A percentile compares a stretch with the other conserved stretches of the same genome.
Conservation (phyloP, 2,329 filamentous ascomycete species). For the Westerdykella aurantiaca region DNA sequence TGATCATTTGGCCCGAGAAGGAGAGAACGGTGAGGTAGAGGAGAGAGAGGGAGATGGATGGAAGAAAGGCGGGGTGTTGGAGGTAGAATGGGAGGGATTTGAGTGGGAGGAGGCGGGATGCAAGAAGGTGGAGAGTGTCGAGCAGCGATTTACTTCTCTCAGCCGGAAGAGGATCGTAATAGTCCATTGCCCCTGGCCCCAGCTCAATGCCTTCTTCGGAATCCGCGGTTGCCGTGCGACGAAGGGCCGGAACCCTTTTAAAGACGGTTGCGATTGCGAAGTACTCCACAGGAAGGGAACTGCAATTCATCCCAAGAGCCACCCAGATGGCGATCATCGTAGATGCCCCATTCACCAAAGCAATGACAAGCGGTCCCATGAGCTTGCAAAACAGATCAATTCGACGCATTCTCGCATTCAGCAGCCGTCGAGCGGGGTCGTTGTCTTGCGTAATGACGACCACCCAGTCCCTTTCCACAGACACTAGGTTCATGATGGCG, state of each 20-base stretch:
- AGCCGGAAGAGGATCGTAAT: constrained; percentile 3
- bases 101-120: not conserved
- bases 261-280: constrained; percentile 46
- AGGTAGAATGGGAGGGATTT: constrained; percentile 41
- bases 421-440: constrained; percentile 26
- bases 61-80: constrained; percentile 52
- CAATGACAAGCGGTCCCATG: constrained; percentile 48
- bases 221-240: not conserved
- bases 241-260: constrained; percentile 27
- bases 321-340: constrained; percentile 45
- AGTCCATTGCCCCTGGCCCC: too few relatives aligned
- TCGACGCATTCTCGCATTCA: constrained; percentile 56
- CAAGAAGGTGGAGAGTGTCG: constrained; percentile 14
- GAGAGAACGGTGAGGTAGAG: constrained; percentile 52
- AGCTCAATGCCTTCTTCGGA: too few relatives aligned
- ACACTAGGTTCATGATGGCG: constrained; percentile 59
- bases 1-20: constrained; percentile 55
- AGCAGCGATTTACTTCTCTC: not conserved
- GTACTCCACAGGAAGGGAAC: constrained; percentile 49
- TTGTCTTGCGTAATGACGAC: constrained; percentile 45
- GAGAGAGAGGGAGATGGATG: constrained; percentile 55
- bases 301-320: constrained; percentile 47
- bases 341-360: constrained; percentile 46
- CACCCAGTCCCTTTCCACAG: constrained; percentile 68
- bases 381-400: constrained; percentile 58